Percentiles rank a stretch among this genome's conserved stretches.
Conservation (phyloP, 2,329 filamentous ascomycete species). For the Exserohilum turcica region DNA sequence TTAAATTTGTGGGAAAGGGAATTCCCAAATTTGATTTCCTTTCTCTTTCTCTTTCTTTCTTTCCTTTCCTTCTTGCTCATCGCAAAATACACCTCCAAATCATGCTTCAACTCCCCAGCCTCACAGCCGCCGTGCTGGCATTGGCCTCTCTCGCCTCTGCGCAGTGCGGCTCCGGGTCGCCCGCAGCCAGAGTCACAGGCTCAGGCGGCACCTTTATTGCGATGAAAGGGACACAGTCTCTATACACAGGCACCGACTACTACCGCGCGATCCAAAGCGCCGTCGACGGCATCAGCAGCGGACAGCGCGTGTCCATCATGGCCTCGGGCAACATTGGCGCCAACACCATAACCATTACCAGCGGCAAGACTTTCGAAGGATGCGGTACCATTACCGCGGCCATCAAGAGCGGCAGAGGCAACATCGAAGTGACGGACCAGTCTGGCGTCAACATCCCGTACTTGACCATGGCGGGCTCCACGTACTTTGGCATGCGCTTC, state of each 20-base stretch:
- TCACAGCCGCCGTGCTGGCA: constrained; percentile 52
- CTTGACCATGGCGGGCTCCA: constrained; percentile 62
- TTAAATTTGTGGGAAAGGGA: too few relatives aligned
- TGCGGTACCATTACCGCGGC: constrained; percentile 62
- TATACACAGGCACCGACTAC: constrained; percentile 62
- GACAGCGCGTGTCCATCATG: constrained; percentile 60
- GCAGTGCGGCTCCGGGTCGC: constrained; percentile 57
- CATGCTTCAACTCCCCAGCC: constrained; percentile 47
- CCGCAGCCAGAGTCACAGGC: constrained; percentile 56
- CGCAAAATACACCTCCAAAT: constrained; percentile 4
- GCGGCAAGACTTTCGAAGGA: constrained; percentile 63
- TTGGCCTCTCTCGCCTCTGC: constrained; percentile 47
- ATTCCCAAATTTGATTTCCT: neutral
- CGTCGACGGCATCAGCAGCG: constrained; percentile 57
- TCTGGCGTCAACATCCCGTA: constrained; percentile 60
- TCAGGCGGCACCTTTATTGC: constrained; percentile 55
- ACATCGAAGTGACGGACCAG: constrained; percentile 60
- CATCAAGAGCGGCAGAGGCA: constrained; percentile 53
- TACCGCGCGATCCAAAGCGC: constrained; percentile 60
- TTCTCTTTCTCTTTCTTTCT: neutral
- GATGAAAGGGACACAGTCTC: constrained; percentile 50
- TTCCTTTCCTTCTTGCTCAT: neutral
- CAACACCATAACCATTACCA: constrained; percentile 57
- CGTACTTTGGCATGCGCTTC: constrained; percentile 63
- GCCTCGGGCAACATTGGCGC: constrained; percentile 62